Evolutionary conservation across 2,329 filamentous ascomycete genomes (phyloP).

Genomic region (Biscogniauxia marginata): DNA sequence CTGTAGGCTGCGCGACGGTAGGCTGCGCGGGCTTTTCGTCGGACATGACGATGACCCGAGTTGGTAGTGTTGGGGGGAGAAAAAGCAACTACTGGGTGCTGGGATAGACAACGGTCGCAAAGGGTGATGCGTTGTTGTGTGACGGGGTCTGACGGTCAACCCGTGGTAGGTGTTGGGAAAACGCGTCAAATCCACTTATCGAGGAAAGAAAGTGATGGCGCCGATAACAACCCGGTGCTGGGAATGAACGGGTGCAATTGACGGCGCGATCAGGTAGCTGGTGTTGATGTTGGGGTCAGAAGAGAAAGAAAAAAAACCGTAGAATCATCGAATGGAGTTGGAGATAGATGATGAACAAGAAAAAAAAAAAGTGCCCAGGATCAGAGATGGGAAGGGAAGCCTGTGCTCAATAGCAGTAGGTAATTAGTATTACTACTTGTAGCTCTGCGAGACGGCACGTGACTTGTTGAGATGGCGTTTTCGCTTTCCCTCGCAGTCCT

Average conservation of each 20-base stretch:
- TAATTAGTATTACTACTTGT: slow-evolving; percentile 13
- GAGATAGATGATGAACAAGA: slow-evolving; percentile 2
- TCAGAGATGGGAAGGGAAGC: slow-evolving; percentile 21
- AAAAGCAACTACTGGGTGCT: background rate
- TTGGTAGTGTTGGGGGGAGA: slow-evolving; percentile 7
- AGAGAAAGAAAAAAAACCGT: slow-evolving; percentile 1
- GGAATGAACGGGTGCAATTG: slow-evolving; percentile 20
- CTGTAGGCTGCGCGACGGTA: slow-evolving; percentile 27
- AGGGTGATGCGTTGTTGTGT: slow-evolving; percentile 5
- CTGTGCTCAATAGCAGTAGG: slow-evolving; percentile 20
- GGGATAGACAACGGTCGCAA: background rate
- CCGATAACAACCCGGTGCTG: slow-evolving; percentile 22
- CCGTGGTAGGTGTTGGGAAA: slow-evolving; percentile 9
- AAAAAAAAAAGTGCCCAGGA: slow-evolving; percentile 11
- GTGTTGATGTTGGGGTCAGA: slow-evolving; percentile 7
- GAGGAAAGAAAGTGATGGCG: slow-evolving; percentile 24
- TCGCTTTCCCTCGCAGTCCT: background rate
- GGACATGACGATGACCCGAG: slow-evolving; percentile 24
- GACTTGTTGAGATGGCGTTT: slow-evolving; percentile 12
- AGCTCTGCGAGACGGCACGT: slow-evolving; percentile 17
- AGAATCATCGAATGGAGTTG: background rate
- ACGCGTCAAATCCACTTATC: slow-evolving; percentile 30
- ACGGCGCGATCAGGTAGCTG: slow-evolving; percentile 15
- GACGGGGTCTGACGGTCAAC: slow-evolving; percentile 3
- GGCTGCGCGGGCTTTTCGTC: slow-evolving; percentile 29